Percentiles rank a stretch among this genome's conserved stretches.
Conservation (phyloP, 176 grass and related monocot species). For the bread wheat (Triticum aestivum) region DNA sequence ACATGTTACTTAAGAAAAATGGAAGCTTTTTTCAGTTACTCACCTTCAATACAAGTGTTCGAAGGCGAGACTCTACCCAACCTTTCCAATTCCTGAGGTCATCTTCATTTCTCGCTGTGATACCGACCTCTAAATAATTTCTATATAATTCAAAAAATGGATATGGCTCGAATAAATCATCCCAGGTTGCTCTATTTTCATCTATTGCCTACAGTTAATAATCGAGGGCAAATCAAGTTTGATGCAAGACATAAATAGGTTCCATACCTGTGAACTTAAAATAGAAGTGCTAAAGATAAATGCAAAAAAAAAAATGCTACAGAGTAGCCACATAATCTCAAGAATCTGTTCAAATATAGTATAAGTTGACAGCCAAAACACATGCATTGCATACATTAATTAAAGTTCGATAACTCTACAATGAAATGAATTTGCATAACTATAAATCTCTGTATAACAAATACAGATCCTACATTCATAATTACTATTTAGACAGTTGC, state of each 20-base stretch:
- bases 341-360: no score
- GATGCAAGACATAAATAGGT: neutral
- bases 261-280: neutral
- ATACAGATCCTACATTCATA: neutral
- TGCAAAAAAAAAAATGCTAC: slow-evolving; percentile 1
- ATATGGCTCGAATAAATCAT: slow-evolving; percentile 66
- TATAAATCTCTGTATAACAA: neutral
- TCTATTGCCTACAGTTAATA: slow-evolving; percentile 68
- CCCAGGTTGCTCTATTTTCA: slow-evolving; percentile 60
- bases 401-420: slow-evolving; percentile 14
- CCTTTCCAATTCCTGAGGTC: slow-evolving; percentile 91
- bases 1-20: slow-evolving; percentile 14
- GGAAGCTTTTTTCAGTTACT: slow-evolving; percentile 9
- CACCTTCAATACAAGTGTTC: slow-evolving; percentile 83
- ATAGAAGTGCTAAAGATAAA: slow-evolving; percentile 16
- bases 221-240: neutral
- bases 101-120: slow-evolving; percentile 72
- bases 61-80: slow-evolving; percentile 85
- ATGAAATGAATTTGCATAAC: neutral
- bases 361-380: neutral
- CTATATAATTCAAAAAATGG: slow-evolving; percentile 88
- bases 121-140: slow-evolving; percentile 75
- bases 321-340: no score
- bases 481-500: no score
- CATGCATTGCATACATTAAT: slow-evolving; percentile 11